A percentile compares a stretch with the other conserved stretches of the same genome.
Evolutionary conservation across 108 stramenopile species (phyloP).

Genomic region (Stephanodiscus triporus): DNA sequence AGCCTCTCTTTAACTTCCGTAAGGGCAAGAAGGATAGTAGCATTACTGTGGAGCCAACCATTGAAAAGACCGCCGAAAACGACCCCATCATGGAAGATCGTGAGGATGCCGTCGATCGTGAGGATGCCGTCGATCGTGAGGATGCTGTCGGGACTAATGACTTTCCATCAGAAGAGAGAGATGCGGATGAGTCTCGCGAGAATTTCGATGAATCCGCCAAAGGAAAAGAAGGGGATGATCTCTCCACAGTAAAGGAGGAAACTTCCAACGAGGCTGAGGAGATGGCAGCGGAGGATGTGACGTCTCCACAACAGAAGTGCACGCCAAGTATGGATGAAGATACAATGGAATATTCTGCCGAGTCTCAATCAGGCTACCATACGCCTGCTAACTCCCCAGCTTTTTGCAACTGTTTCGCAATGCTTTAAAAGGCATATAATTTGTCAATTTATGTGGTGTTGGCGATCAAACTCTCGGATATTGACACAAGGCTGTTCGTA

Average conservation of each 20-base stretch:
- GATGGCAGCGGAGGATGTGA: slow-evolving; percentile 3
- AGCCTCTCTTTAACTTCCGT: neutral
- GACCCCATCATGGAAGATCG: slow-evolving; percentile 48
- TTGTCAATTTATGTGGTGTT: too few relatives aligned
- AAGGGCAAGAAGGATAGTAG: neutral
- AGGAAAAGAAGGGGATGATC: slow-evolving; percentile 9
- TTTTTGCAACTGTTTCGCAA: slow-evolving; percentile 15
- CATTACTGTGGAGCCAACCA: slow-evolving; percentile 1
- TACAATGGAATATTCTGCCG: neutral
- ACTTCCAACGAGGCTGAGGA: slow-evolving; percentile 20
- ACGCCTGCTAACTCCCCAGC: neutral
- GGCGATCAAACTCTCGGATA: too few relatives aligned
- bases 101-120: slow-evolving; percentile 35
- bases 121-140: slow-evolving; percentile 35
- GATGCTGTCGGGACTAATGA: slow-evolving; percentile 1
- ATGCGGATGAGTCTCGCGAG: slow-evolving; percentile 10
- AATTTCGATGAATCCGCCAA: slow-evolving; percentile 7
- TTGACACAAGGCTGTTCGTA: too few relatives aligned
- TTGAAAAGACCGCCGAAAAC: neutral
- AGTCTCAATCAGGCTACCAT: neutral
- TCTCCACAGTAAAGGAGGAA: slow-evolving; percentile 35
- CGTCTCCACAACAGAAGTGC: neutral
- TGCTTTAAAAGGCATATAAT: neutral
- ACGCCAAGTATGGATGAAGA: slow-evolving; percentile 14
- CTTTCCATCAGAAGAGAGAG: neutral